Evolutionary conservation across 495 filamentous ascomycete genomes (phyloP).

Genomic region (Penicillium steckii): DNA sequence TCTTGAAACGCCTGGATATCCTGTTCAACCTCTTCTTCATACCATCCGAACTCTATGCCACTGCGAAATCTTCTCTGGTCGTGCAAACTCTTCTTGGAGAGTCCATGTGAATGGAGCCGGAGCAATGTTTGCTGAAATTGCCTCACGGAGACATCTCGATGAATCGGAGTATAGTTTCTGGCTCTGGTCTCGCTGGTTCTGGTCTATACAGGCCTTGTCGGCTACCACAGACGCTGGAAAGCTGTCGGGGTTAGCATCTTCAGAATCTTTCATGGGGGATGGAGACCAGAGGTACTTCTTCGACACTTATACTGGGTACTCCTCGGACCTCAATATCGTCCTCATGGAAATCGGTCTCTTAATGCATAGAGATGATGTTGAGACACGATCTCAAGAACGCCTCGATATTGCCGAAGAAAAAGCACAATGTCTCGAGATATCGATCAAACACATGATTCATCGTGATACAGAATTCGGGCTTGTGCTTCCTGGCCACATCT

Average conservation of each 20-base stretch:
- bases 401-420: neutral
- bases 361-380: neutral
- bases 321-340: conserved; percentile 11
- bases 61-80: conserved; percentile 18
- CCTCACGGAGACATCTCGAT: neutral
- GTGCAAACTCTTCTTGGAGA: conserved; percentile 13
- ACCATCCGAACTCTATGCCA: conserved; percentile 17
- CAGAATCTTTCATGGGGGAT: neutral
- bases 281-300: conserved; percentile 5
- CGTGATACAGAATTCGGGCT: conserved; percentile 7
- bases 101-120: conserved; percentile 17
- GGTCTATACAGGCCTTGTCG: conserved; percentile 12
- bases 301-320: conserved; percentile 18
- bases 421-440: neutral
- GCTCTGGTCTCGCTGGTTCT: conserved; percentile 18
- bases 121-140: conserved; percentile 4
- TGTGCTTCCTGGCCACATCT: neutral
- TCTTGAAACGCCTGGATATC: conserved; percentile 4
- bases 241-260: neutral
- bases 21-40: conserved; percentile 11
- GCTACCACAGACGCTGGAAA: conserved; percentile 11
- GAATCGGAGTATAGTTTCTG: conserved; percentile 6
- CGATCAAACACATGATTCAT: conserved; percentile 10
- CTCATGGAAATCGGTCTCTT: conserved; percentile 10
- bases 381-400: neutral